Conservation (phyloP, 495 filamentous ascomycete genomes). For the Cladorrhinum samala region DNA sequence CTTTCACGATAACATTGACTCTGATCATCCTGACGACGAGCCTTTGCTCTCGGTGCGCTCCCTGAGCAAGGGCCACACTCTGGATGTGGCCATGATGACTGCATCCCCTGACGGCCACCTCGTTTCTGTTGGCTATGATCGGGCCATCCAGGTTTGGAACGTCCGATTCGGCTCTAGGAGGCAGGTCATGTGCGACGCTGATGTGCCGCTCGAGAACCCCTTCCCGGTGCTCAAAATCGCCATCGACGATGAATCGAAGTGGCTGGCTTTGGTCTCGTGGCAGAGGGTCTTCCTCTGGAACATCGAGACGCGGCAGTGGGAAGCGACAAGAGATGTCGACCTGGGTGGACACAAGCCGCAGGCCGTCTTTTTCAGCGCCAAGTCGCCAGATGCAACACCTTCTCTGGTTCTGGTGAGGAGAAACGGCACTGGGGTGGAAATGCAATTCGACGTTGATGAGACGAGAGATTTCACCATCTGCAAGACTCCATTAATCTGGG, state of each 20-base stretch:
- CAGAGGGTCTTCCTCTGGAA: constrained; percentile 53
- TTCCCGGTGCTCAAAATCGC: constrained; percentile 56
- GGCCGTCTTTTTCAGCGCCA: constrained; percentile 51
- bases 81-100: constrained; percentile 58
- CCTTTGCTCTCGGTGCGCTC: constrained; percentile 51
- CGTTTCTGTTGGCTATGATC: constrained; percentile 61
- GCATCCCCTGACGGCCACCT: constrained; percentile 53
- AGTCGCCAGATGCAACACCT: constrained; percentile 26
- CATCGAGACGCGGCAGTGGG: constrained; percentile 46
- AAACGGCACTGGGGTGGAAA: constrained; percentile 51
- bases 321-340: constrained; percentile 39
- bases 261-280: constrained; percentile 57
- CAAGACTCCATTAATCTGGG: constrained; percentile 39
- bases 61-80: constrained; percentile 52
- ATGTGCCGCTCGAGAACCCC: constrained; percentile 27
- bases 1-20: constrained; percentile 25
- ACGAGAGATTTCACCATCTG: constrained; percentile 35
- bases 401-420: constrained; percentile 50
- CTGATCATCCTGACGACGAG: constrained; percentile 37
- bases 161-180: constrained; percentile 36
- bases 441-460: constrained; percentile 30
- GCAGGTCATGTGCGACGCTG: constrained; percentile 34
- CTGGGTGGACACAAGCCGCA: constrained; percentile 47
- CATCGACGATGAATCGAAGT: constrained; percentile 53
- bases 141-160: constrained; percentile 55